Evolutionary conservation across 2,329 filamentous ascomycete genomes (phyloP), one percentile per base, ranked within the genome.

Genomic region (Cordyceps farinosa): DNA sequence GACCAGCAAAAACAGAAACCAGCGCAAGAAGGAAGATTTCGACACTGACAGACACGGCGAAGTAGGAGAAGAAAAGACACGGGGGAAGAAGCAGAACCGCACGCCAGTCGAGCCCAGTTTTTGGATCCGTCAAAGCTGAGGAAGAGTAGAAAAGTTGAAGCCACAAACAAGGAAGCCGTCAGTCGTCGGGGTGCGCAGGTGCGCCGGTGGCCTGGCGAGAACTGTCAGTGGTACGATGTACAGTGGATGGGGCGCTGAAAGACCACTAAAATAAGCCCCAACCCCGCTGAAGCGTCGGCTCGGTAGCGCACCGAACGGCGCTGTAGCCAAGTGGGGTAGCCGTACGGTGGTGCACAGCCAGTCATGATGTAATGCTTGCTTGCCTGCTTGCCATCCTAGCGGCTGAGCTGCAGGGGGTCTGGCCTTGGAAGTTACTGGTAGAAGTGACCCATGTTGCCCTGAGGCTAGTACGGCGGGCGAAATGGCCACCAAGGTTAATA

Each of bases 311-410:
- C 38, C 44, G 52, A 32, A 29, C 3, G 27, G 34, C 22, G 22
- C 3, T 30, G 36, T 2, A 3, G 42, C 54, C 54, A 59, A 27
- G 45, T 50, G 56, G 56, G 56, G 45, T 34, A 2, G 30, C 44
- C 7, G 13, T 11, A 22, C 47, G 56, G 56, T 45, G 56, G 51
- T 53, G 51, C 51, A 53, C 34, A 53, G 51, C 36, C 32, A 27
- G 7, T 36, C 32, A 58, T 58, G 53, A 56, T 56, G 53, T 56
- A 55, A 55, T 55, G 27, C 38, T 27, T 55, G 52, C 36, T 10
- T 9, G 30, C 17, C 11, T 55, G 52, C 36, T 10, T 9, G 30
- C 17, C 11, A 17, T 57, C 40, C 42, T 47, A 57, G 54, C 42
- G 42, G 54, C 42, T 17, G 54, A 22, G 2, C 34, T 40, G 40